phyloP scores from a whole-genome alignment of 768 basidiomycete genomes.

The Lentinula detonsa region DNA sequence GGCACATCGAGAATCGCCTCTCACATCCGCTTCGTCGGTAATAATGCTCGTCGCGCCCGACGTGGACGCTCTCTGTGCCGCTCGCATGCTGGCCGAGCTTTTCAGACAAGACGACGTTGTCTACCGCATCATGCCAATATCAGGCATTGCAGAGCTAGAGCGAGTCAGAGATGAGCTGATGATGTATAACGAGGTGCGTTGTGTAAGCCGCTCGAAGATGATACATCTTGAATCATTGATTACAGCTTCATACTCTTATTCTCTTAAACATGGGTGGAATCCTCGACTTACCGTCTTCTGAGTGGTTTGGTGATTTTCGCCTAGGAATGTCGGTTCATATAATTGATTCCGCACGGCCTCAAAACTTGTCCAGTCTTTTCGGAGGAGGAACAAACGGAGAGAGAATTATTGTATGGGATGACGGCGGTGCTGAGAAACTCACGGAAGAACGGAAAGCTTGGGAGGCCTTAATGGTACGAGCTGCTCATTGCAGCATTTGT shows the following conservation, averaged over 20 bases:
- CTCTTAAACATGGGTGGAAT: constrained; percentile 90
- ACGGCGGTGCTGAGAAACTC: constrained; percentile 71
- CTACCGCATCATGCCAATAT: constrained; percentile 85
- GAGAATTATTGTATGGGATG: constrained; percentile 88
- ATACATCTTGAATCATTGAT: neutral
- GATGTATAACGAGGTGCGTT: constrained; percentile 58
- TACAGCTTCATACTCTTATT: constrained; percentile 81
- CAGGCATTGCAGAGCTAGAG: constrained; percentile 76
- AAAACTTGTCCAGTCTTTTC: constrained; percentile 85
- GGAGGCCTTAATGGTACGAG: constrained; percentile 73
- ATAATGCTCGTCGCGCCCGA: constrained; percentile 85
- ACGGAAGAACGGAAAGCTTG: constrained; percentile 73
- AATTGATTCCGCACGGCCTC: constrained; percentile 90
- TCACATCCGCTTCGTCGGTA: constrained; percentile 77
- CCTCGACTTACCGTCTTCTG: constrained; percentile 68
- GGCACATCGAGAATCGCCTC: constrained; percentile 64
- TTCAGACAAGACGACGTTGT: constrained; percentile 93
- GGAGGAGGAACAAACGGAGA: constrained; percentile 59
- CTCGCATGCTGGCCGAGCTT: constrained; percentile 82
- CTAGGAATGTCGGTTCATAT: constrained; percentile 73
- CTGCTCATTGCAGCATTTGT: neutral
- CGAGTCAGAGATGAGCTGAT: constrained; percentile 58
- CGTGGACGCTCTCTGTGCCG: constrained; percentile 89
- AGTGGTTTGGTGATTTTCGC: constrained; percentile 74
- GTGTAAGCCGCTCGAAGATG: neutral